Evolutionary conservation across 352 stramenopile species (phyloP).

Genomic region (Pythium rhizo-oryzae): DNA sequence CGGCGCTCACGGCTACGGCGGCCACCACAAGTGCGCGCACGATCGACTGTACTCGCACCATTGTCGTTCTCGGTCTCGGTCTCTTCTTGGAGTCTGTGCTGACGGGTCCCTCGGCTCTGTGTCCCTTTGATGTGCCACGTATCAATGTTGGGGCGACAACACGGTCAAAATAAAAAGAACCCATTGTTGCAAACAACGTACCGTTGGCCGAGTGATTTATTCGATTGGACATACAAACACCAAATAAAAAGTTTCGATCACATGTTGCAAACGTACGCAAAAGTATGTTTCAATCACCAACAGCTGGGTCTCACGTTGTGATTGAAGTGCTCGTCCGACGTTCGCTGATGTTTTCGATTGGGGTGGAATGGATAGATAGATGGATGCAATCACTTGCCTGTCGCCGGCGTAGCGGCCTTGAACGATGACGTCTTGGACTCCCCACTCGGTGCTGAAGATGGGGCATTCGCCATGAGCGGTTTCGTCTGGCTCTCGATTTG

Average conservation of each 20-base stretch:
- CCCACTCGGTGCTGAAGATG: neutral
- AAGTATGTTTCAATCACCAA: slow-evolving; percentile 20
- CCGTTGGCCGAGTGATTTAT: neutral
- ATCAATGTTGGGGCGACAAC: slow-evolving; percentile 1
- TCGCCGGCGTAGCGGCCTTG: neutral
- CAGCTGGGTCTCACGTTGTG: neutral
- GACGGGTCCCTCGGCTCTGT: neutral
- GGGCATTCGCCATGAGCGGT: slow-evolving; percentile 15
- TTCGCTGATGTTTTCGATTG: neutral
- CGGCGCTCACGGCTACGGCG: slow-evolving; percentile 34
- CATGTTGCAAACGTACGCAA: slow-evolving; percentile 12
- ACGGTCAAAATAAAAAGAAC: slow-evolving; percentile 31
- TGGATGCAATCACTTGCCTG: slow-evolving; percentile 18
- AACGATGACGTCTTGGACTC: slow-evolving; percentile 29
- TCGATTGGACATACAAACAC: slow-evolving; percentile 16
- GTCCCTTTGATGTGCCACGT: slow-evolving; percentile 30
- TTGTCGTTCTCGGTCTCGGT: neutral
- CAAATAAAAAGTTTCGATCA: slow-evolving; percentile 21
- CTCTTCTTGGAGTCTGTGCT: slow-evolving; percentile 12
- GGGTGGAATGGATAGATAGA: slow-evolving; percentile 1
- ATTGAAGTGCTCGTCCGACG: slow-evolving; percentile 12
- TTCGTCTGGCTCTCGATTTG: slow-evolving; percentile 58
- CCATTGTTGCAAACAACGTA: slow-evolving; percentile 24
- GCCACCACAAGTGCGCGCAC: slow-evolving; percentile 43
- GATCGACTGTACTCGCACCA: slow-evolving; percentile 47